phyloP scores from a whole-genome alignment of 257 asterid species.

The Solanum gandarillasii region DNA sequence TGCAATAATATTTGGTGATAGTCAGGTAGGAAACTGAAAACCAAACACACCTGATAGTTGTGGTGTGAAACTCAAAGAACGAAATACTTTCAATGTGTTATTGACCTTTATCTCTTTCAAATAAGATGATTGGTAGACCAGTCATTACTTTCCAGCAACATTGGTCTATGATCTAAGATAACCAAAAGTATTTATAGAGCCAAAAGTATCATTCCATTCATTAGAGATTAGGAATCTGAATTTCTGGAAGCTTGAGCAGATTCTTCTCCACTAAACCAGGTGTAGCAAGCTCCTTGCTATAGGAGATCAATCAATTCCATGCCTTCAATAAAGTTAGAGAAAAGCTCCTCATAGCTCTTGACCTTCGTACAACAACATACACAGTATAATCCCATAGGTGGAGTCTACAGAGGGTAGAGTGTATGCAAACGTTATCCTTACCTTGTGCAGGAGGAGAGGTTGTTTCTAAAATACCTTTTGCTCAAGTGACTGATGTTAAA shows the following conservation, averaged over 20 bases:
- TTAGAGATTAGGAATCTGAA: neutral
- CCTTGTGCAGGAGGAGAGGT: neutral
- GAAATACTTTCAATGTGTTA: neutral
- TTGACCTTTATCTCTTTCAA: neutral
- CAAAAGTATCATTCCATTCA: neutral
- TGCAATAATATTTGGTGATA: too few species aligned
- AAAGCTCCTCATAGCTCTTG: neutral
- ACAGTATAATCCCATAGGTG: neutral
- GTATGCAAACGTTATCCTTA: neutral
- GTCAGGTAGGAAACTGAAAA: neutral
- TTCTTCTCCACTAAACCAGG: neutral
- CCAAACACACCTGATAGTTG: neutral
- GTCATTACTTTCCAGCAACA: neutral
- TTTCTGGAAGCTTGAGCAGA: neutral
- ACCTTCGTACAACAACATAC: neutral
- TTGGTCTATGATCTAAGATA: neutral
- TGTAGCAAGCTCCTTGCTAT: neutral
- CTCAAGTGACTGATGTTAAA: neutral
- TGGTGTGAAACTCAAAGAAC: neutral
- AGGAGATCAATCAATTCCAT: neutral
- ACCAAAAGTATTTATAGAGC: neutral
- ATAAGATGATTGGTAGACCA: neutral
- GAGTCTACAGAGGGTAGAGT: neutral
- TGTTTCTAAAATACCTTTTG: neutral
- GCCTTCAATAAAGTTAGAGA: neutral